phyloP scores from a whole-genome alignment of 768 basidiomycete species.

The Artomyces pyxidatus region DNA sequence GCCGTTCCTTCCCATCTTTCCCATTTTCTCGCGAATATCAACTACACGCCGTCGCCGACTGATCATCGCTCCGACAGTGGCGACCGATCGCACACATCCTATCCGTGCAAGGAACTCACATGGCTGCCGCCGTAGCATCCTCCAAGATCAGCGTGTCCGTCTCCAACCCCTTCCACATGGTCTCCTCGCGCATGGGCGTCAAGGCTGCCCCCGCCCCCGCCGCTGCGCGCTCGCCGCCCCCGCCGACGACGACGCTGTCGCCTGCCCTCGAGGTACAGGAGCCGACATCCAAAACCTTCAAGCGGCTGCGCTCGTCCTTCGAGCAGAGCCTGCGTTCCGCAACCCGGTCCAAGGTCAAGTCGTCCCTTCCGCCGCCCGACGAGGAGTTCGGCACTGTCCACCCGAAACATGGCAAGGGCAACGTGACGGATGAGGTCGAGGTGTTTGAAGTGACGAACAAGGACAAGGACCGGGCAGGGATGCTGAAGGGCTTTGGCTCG shows the following conservation, averaged over 20 bases:
- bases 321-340: constrained; percentile 61
- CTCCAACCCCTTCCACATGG: constrained; percentile 39
- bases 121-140: constrained; percentile 38
- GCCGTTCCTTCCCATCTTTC: too few species aligned
- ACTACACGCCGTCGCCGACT: too few species aligned
- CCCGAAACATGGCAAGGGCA: constrained; percentile 12
- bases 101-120: too few species aligned
- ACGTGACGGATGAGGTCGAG: neutral
- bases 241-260: constrained; percentile 20
- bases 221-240: constrained; percentile 26
- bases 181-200: constrained; percentile 24
- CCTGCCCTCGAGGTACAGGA: constrained; percentile 20
- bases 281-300: constrained; percentile 47
- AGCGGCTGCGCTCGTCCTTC: constrained; percentile 53
- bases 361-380: constrained; percentile 20
- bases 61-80: too few species aligned
- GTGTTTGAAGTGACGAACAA: constrained; percentile 3
- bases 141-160: constrained; percentile 29
- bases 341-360: constrained; percentile 45
- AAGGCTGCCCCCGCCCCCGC: constrained; percentile 25
- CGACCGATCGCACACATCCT: too few species aligned
- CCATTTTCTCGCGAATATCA: too few species aligned
- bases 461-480: constrained; percentile 24
- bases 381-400: constrained; percentile 38
- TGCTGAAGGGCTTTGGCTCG: constrained; percentile 33